phyloP scores from a whole-genome alignment of 495 filamentous ascomycete genomes.

The Cudoniella acicularis region DNA sequence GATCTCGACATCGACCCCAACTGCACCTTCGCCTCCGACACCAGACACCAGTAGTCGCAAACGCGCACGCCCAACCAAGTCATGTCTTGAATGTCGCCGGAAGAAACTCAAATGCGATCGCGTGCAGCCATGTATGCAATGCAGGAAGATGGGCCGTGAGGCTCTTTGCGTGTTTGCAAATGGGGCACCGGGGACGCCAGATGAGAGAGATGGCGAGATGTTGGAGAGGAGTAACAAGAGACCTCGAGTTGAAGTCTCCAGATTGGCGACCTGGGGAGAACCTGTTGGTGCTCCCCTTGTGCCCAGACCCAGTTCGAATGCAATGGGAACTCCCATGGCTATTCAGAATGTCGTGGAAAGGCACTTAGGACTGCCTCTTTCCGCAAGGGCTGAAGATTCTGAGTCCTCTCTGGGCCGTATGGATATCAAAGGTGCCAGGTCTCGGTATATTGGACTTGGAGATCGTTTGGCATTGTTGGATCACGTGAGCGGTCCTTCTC shows the following conservation, averaged over 20 bases:
- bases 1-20: not conserved
- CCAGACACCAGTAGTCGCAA: not conserved
- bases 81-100: slow-evolving; percentile 15
- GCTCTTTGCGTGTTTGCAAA: slow-evolving; percentile 5
- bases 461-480: slow-evolving; percentile 21
- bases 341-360: not conserved
- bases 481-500: slow-evolving; percentile 10
- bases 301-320: not conserved
- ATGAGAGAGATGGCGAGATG: not conserved
- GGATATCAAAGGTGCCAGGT: slow-evolving; percentile 9
- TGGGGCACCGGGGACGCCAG: not conserved
- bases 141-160: slow-evolving; percentile 16
- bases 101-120: slow-evolving; percentile 26
- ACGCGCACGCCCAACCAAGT: slow-evolving; percentile 3
- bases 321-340: not conserved
- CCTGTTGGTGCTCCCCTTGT: not conserved
- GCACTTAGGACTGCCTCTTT: not conserved
- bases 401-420: slow-evolving; percentile 10
- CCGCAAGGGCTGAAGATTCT: too few species aligned
- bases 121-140: slow-evolving; percentile 19
- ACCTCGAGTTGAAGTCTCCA: slow-evolving; percentile 8
- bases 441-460: slow-evolving; percentile 14
- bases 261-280: not conserved
- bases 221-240: slow-evolving; percentile 7
- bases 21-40: not conserved